phyloP scores from a whole-genome alignment of 23 red algal species.

The Cyanidiococcus yangmingshanensis region DNA sequence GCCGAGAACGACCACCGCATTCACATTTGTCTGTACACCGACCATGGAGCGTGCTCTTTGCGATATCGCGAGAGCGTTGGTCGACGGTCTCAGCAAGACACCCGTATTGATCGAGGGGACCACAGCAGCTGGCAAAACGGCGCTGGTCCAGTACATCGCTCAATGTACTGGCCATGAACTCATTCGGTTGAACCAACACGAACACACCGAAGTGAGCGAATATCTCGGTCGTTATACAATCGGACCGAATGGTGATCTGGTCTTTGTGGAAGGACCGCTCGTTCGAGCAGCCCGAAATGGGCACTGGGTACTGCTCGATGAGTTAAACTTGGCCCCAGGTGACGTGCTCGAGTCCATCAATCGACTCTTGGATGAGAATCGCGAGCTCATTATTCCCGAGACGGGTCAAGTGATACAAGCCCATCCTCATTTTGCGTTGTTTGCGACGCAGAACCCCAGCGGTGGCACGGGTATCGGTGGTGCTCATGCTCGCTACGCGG shows the following conservation, averaged over 20 bases:
- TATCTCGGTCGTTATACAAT: conserved; percentile 78
- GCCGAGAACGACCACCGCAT: neutral
- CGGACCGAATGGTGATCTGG: conserved; percentile 34
- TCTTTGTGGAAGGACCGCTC: conserved; percentile 71
- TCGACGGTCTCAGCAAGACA: conserved; percentile 31
- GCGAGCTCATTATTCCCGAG: conserved; percentile 74
- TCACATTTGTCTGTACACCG: conserved; percentile 51
- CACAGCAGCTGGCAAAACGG: conserved; percentile 85
- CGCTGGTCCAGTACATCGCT: conserved; percentile 70
- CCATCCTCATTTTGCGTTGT: conserved; percentile 50
- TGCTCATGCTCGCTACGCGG: conserved; percentile 60
- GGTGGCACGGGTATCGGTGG: no score
- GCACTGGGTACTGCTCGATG: conserved; percentile 84
- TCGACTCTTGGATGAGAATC: conserved; percentile 89
- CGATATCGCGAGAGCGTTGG: conserved; percentile 54
- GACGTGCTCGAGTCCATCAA: conserved; percentile 91
- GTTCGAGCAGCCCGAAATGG: conserved; percentile 60
- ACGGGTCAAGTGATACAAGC: conserved; percentile 73
- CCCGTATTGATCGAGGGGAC: conserved; percentile 81
- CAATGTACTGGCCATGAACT: conserved; percentile 47
- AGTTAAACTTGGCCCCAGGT: conserved; percentile 81
- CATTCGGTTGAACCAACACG: conserved; percentile 90
- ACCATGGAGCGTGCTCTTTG: conserved; percentile 39
- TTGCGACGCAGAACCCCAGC: conserved; percentile 95
- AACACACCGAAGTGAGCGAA: conserved; percentile 89